Percentiles rank a stretch among this genome's conserved stretches.
Evolutionary conservation across 179 eudicot species (phyloP).

Genomic region (Spinacia oleracea): DNA sequence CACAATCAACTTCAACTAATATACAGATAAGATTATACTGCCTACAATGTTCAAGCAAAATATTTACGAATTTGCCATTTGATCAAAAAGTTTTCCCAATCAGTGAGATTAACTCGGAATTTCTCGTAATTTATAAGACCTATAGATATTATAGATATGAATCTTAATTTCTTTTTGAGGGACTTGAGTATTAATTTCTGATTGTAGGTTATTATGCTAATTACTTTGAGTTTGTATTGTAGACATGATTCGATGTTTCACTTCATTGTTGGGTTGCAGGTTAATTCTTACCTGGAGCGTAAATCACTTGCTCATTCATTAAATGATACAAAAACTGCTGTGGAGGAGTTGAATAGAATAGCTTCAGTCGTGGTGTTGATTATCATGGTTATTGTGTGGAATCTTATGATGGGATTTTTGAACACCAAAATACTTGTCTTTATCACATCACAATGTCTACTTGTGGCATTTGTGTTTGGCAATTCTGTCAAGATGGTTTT

Average conservation of each 20-base stretch:
- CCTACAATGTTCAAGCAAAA: too few species aligned
- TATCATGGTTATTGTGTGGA: slow-evolving; percentile 55
- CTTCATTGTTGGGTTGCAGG: slow-evolving; percentile 42
- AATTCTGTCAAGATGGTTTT: slow-evolving; percentile 61
- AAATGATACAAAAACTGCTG: slow-evolving; percentile 74
- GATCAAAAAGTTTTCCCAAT: too few species aligned
- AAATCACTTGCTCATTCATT: slow-evolving; percentile 74
- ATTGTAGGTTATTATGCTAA: not conserved
- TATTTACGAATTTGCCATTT: too few species aligned
- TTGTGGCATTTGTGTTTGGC: slow-evolving; percentile 62
- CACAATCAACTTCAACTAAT: too few species aligned
- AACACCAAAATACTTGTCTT: slow-evolving; percentile 69
- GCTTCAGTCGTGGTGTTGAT: slow-evolving; percentile 47
- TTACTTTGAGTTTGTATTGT: not conserved
- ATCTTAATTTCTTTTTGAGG: too few species aligned
- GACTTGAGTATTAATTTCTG: not conserved
- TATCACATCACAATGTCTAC: slow-evolving; percentile 69
- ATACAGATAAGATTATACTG: too few species aligned
- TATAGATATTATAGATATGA: not conserved
- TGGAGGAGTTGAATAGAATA: slow-evolving; percentile 61
- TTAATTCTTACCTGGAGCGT: slow-evolving; percentile 67
- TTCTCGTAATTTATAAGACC: too few species aligned
- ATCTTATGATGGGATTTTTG: slow-evolving; percentile 67
- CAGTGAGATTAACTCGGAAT: too few species aligned
- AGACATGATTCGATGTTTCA: not conserved